A percentile compares a stretch with the other conserved stretches of the same genome.
Evolutionary conservation across 768 basidiomycete genomes (phyloP).

Genomic region (Dendrothele bispora): DNA sequence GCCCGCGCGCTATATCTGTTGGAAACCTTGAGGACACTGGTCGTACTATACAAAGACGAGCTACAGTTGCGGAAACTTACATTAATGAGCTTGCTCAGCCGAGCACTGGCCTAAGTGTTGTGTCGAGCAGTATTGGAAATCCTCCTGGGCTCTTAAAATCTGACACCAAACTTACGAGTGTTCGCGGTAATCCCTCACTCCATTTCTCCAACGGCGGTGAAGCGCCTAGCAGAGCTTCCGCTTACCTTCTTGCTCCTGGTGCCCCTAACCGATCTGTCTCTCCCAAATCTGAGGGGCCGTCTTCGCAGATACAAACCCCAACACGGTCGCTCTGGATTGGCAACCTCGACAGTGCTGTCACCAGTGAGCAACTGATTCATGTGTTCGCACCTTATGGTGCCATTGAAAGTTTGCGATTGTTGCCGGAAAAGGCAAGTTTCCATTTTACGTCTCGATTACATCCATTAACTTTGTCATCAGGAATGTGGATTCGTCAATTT

Average conservation of each 20-base stretch:
- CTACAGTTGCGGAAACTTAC: constrained; percentile 57
- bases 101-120: constrained; percentile 35
- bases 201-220: constrained; percentile 71
- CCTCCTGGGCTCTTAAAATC: constrained; percentile 59
- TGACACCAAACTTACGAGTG: constrained; percentile 48
- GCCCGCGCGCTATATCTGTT: constrained; percentile 87
- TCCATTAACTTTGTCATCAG: constrained; percentile 36
- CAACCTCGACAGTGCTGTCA: constrained; percentile 92
- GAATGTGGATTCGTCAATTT: constrained; percentile 99
- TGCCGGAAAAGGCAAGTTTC: constrained; percentile 90
- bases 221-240: constrained; percentile 49
- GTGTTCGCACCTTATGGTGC: constrained; percentile 97
- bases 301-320: constrained; percentile 84
- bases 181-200: constrained; percentile 53
- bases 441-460: constrained; percentile 2
- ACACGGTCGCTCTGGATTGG: constrained; percentile 98
- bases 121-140: constrained; percentile 37
- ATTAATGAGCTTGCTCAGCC: constrained; percentile 54
- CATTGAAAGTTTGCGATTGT: constrained; percentile 90
- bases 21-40: constrained; percentile 81
- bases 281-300: constrained; percentile 72
- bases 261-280: constrained; percentile 77
- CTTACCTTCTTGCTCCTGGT: constrained; percentile 69
- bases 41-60: constrained; percentile 67
- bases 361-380: constrained; percentile 91